Evolutionary conservation across 2,329 filamentous ascomycete genomes (phyloP).

Genomic region (Thielaviopsis cerberus): DNA sequence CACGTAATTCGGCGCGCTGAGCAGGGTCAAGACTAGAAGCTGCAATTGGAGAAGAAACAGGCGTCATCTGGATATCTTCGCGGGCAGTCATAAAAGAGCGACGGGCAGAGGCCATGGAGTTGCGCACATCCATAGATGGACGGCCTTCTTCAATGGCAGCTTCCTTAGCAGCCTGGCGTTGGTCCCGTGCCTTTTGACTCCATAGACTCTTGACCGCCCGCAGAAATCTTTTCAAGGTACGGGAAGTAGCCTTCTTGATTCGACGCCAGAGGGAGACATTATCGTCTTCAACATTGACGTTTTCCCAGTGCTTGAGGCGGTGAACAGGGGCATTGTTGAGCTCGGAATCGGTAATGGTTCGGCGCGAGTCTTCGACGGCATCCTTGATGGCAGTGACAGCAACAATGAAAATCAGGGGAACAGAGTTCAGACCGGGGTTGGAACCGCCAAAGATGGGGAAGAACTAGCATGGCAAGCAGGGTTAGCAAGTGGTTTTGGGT

Average conservation of each 20-base stretch:
- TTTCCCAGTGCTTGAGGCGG: slow-evolving; percentile 69
- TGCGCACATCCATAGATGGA: slow-evolving; percentile 32
- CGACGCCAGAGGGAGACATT: slow-evolving; percentile 70
- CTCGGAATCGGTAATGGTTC: slow-evolving; percentile 78
- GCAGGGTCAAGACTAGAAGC: slow-evolving; percentile 44
- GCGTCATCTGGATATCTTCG: slow-evolving; percentile 73
- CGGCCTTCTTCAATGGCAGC: slow-evolving; percentile 33
- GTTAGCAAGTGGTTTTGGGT: slow-evolving; percentile 11
- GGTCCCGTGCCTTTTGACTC: slow-evolving; percentile 31
- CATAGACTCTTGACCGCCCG: slow-evolving; percentile 28
- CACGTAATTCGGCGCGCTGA: slow-evolving; percentile 16
- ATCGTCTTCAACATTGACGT: slow-evolving; percentile 82
- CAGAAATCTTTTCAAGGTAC: slow-evolving; percentile 35
- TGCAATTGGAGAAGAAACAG: slow-evolving; percentile 31
- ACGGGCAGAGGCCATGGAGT: slow-evolving; percentile 28
- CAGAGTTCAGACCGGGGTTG: slow-evolving; percentile 76
- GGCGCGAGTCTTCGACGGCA: slow-evolving; percentile 82
- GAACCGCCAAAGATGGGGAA: slow-evolving; percentile 88
- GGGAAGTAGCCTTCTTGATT: slow-evolving; percentile 74
- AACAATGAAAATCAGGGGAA: slow-evolving; percentile 85
- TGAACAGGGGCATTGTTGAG: slow-evolving; percentile 94
- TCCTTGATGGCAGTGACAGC: slow-evolving; percentile 81
- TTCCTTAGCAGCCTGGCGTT: slow-evolving; percentile 29
- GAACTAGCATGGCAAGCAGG: slow-evolving; percentile 44
- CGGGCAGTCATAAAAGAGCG: slow-evolving; percentile 32